Evolutionary conservation across 2,329 filamentous ascomycete species (phyloP).

Genomic region (Sporothrix phasma): DNA sequence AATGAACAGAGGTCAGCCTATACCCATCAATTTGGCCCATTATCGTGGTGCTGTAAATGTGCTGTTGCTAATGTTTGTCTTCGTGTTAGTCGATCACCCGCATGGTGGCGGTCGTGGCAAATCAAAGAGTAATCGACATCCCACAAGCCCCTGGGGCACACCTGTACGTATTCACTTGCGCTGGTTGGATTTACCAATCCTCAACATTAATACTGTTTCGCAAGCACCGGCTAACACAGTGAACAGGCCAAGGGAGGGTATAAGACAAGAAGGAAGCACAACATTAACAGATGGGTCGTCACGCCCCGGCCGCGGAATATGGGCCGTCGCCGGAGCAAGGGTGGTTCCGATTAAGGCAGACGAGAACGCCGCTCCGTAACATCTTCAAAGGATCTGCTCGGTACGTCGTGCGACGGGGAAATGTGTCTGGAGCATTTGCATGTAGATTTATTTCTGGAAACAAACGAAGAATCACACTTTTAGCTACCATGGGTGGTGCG

Average conservation of each 20-base stretch:
- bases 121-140: conserved; percentile 94
- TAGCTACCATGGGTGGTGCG: too few relatives aligned
- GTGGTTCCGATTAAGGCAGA: conserved; percentile 2
- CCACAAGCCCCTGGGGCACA: conserved; percentile 91
- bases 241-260: conserved; percentile 67
- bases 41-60: neutral
- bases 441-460: neutral
- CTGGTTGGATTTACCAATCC: neutral
- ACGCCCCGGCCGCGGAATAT: conserved; percentile 76
- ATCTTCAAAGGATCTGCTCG: neutral
- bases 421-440: neutral
- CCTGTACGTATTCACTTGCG: conserved; percentile 52
- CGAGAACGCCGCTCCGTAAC: too few relatives aligned
- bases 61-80: neutral
- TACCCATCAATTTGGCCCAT: conserved; percentile 5
- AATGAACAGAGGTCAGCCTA: conserved; percentile 82
- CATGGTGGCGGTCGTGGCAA: conserved; percentile 99
- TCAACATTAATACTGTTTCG: neutral
- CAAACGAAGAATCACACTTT: neutral
- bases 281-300: conserved; percentile 87
- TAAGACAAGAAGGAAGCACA: conserved; percentile 84
- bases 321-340: conserved; percentile 63
- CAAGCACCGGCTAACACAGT: conserved; percentile 23
- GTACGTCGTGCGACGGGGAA: neutral
- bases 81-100: conserved; percentile 69